Evolutionary conservation across 2,329 filamentous ascomycete genomes (phyloP).

Genomic region (Trichoderma lentiforme): DNA sequence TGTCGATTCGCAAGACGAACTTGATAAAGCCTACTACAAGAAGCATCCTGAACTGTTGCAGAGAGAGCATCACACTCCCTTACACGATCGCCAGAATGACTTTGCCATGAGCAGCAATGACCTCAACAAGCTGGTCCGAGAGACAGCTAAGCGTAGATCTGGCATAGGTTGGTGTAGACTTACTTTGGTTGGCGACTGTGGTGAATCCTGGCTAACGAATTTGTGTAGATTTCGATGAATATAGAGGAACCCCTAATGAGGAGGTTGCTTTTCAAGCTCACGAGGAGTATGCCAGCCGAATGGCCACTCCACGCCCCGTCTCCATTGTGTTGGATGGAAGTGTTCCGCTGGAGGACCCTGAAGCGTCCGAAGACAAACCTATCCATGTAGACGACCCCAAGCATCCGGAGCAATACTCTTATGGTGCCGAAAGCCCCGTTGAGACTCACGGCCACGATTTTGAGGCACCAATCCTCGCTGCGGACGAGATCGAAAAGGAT

Average conservation of each 20-base stretch:
- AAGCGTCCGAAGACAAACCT: conserved; percentile 44
- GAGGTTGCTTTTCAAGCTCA: conserved; percentile 85
- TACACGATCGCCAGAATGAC: conserved; percentile 59
- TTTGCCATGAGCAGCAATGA: conserved; percentile 88
- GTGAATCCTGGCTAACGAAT: neutral
- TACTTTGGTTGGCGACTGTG: neutral
- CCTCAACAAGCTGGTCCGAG: conserved; percentile 82
- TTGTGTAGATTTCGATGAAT: conserved; percentile 57
- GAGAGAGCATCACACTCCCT: conserved; percentile 63
- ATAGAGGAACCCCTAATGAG: conserved; percentile 77
- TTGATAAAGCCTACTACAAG: conserved; percentile 88
- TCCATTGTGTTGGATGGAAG: conserved; percentile 39
- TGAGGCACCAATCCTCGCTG: conserved; percentile 77
- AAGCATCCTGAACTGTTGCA: conserved; percentile 81
- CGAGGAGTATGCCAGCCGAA: conserved; percentile 77
- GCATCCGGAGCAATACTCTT: conserved; percentile 38
- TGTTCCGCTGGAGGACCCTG: conserved; percentile 16
- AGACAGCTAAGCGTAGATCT: conserved; percentile 57
- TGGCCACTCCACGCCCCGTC: conserved; percentile 62
- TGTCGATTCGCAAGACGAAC: conserved; percentile 68
- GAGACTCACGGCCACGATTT: conserved; percentile 60
- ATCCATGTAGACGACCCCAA: conserved; percentile 72
- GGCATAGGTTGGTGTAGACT: conserved; percentile 33
- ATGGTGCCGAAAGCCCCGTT: conserved; percentile 41
- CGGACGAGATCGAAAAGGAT: conserved; percentile 80